Evolutionary conservation across 75 land plant genomes (phyloP), one percentile per base, ranked within the genome.

Genomic region (Larix kaempferi): DNA sequence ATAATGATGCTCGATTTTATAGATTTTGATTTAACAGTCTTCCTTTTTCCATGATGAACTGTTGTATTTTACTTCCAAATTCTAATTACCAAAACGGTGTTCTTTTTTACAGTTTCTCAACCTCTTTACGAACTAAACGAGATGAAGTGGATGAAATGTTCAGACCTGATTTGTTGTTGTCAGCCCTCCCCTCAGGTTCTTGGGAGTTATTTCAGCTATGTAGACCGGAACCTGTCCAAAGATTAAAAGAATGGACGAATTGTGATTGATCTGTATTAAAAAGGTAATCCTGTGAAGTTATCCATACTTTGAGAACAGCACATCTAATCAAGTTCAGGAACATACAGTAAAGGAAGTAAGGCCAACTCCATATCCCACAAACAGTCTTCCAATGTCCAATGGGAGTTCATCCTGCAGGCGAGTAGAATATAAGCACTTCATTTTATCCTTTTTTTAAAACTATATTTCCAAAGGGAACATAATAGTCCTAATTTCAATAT

Each of bases 121-220:
- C 44, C 41, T 35, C 33, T 35, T 59, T 57, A 3, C 54, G 62
- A 60, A 54, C 21, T 78, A 27, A 60, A 25, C 19, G 71, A 10
- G 60, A 21, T 64, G 2, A 7, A 59, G 55, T n/a, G 52, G 33
- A 56, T 41, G n/a, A 59, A 62, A 57, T 44, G 27, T 17, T 59
- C 23, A 49, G 33, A 90, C 94, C 90, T 90, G 93, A 82, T 89
- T 84, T 26, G 77, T 79, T 63, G 94, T 74, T 35, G 90, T 86
- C 72, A 93, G 88, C 29, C 65, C 86, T 66, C 96, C 94, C 79
- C 94, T 78, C 62, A 89, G 59, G 78, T 93, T 78, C 81, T 86
- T 91, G 27, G 96, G 96, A 76, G 91, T 82, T 74, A 93, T 87
- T 81, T 93, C 96, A 58, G 91, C 89, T 66, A 93, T 90, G 81